Evolutionary conservation across 2,329 filamentous ascomycete species (phyloP).

Genomic region (Aspergillus udagawae): DNA sequence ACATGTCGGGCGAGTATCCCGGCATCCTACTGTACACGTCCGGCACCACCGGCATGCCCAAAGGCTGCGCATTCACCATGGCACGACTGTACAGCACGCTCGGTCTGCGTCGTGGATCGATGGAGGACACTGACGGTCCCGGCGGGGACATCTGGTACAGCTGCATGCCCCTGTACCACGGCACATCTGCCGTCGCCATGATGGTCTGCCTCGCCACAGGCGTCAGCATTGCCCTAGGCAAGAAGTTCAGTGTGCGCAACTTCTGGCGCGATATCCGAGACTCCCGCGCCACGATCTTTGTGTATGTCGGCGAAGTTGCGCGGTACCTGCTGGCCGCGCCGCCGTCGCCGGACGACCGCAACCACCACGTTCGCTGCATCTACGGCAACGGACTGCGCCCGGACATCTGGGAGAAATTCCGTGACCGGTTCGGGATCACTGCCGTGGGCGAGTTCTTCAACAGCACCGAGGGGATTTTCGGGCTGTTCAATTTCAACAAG

Average conservation of each 20-base stretch:
- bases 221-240: constrained; percentile 38
- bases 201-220: constrained; percentile 54
- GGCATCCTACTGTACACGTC: constrained; percentile 69
- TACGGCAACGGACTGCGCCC: constrained; percentile 48
- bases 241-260: constrained; percentile 59
- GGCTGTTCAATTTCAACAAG: constrained; percentile 56
- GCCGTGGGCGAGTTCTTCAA: constrained; percentile 73
- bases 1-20: constrained; percentile 51
- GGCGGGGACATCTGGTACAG: constrained; percentile 63
- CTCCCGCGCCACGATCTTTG: constrained; percentile 64
- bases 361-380: constrained; percentile 44
- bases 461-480: constrained; percentile 68
- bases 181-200: constrained; percentile 62
- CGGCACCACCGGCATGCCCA: constrained; percentile 72
- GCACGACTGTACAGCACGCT: constrained; percentile 42
- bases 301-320: constrained; percentile 75
- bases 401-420: constrained; percentile 50
- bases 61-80: constrained; percentile 62
- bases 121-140: constrained; percentile 25
- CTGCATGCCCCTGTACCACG: constrained; percentile 76
- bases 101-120: constrained; percentile 29
- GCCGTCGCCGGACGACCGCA: constrained; percentile 41
- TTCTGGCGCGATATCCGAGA: constrained; percentile 72
- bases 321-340: constrained; percentile 69
- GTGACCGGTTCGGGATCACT: constrained; percentile 49